Percentiles rank a stretch among this genome's conserved stretches.
phyloP scores from a whole-genome alignment of 495 filamentous ascomycete genomes.

The Lasiosphaeriaceae sp. region DNA sequence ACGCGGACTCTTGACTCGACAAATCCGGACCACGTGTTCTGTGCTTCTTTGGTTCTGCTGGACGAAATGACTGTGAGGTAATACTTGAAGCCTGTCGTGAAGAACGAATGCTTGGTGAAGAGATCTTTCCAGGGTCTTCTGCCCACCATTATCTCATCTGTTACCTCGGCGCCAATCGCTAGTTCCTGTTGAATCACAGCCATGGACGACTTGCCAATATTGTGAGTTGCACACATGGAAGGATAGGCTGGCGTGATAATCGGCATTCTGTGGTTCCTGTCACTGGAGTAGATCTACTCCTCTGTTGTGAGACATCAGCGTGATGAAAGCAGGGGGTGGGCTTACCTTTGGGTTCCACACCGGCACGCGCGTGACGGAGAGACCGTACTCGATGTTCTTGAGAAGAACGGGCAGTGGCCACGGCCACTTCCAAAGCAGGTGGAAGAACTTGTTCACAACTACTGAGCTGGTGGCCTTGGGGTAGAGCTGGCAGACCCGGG shows the following conservation, averaged over 20 bases:
- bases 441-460: slow-evolving; percentile 89
- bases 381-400: slow-evolving; percentile 81
- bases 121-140: slow-evolving; percentile 77
- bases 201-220: slow-evolving; percentile 82
- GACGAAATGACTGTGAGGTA: slow-evolving; percentile 87
- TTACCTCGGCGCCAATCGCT: slow-evolving; percentile 68
- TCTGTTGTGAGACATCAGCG: slow-evolving; percentile 32
- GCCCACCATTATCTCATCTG: slow-evolving; percentile 73
- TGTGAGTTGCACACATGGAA: slow-evolving; percentile 94
- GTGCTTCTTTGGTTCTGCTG: slow-evolving; percentile 78
- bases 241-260: slow-evolving; percentile 96
- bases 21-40: slow-evolving; percentile 82
- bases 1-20: slow-evolving; percentile 90
- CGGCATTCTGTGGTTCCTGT: slow-evolving; percentile 87
- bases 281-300: slow-evolving; percentile 68
- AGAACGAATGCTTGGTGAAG: slow-evolving; percentile 85
- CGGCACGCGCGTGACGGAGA: slow-evolving; percentile 60
- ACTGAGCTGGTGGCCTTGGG: slow-evolving; percentile 83
- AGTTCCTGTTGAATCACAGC: slow-evolving; percentile 78
- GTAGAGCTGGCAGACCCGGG: slow-evolving; percentile 94
- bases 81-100: slow-evolving; percentile 88
- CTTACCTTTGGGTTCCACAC: slow-evolving; percentile 92
- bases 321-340: background rate
- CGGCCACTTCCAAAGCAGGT: slow-evolving; percentile 82
- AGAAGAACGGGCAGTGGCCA: slow-evolving; percentile 91